These are phyloP conservation scores for Zoysia japonica DNA, from an alignment of 176 grass and related monocot genomes.

Conservation along the genomic window DNA sequence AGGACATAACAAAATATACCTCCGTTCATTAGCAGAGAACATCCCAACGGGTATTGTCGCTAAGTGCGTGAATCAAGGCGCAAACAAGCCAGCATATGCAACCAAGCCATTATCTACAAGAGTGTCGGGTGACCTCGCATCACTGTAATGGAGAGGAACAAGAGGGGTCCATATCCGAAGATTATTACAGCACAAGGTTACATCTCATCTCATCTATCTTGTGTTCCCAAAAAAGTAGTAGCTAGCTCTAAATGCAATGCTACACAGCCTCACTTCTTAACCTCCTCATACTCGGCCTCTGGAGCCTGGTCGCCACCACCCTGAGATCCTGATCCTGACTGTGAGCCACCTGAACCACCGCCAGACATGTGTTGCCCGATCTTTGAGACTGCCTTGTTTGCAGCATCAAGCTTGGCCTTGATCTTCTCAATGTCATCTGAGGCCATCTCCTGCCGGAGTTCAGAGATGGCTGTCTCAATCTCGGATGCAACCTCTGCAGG, in stretches of 20 bases:
- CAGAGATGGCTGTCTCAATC: constrained; percentile 64
- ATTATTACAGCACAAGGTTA: constrained; percentile 53
- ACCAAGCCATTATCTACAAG: background rate
- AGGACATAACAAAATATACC: background rate
- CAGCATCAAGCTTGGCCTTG: constrained; percentile 63
- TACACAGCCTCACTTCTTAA: constrained; percentile 26
- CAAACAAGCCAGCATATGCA: background rate
- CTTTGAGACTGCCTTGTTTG: constrained; percentile 79
- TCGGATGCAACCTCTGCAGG: constrained; percentile 60
- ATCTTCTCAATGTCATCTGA: constrained; percentile 59
- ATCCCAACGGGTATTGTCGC: background rate
- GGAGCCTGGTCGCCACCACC: constrained; percentile 49
- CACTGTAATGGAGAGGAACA: background rate
- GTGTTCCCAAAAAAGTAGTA: background rate
- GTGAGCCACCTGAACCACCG: constrained; percentile 45
- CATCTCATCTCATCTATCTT: constrained; percentile 35
- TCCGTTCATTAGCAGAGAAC: background rate
- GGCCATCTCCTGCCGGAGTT: constrained; percentile 64
- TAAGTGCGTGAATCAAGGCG: background rate
- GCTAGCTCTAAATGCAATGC: constrained; percentile 23
- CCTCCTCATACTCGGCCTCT: constrained; percentile 70
- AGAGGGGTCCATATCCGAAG: constrained; percentile 6
- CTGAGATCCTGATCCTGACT: constrained; percentile 44
- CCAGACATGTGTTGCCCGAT: constrained; percentile 71
- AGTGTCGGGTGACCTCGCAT: constrained; percentile 19